Percentiles rank a stretch among this genome's conserved stretches.
These are phyloP conservation scores for Alternaria gansuensis DNA, from an alignment of 2,329 filamentous ascomycete genomes.

Conservation along the genomic window DNA sequence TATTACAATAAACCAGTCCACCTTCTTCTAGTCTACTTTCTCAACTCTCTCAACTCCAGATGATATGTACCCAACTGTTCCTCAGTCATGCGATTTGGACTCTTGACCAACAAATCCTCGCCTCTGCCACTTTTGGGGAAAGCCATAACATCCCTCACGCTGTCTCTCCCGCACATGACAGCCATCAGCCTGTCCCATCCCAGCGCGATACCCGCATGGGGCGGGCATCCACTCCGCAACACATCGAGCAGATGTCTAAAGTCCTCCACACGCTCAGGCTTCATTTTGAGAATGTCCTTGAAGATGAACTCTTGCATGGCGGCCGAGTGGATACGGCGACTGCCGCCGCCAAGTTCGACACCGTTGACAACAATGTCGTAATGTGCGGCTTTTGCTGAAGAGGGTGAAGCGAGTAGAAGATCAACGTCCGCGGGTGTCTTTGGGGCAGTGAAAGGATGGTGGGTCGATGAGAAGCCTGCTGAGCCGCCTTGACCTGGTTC, in stretches of 20 bases:
- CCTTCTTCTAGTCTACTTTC: neutral
- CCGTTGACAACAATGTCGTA: conserved; percentile 98
- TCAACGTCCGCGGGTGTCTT: conserved; percentile 76
- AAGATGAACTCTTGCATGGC: conserved; percentile 86
- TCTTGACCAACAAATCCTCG: conserved; percentile 83
- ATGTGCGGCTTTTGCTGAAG: conserved; percentile 80
- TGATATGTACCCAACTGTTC: conserved; percentile 69
- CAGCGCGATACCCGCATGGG: conserved; percentile 91
- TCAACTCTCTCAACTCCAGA: conserved; percentile 48
- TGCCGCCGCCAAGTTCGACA: conserved; percentile 91
- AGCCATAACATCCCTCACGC: conserved; percentile 91
- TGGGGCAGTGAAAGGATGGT: conserved; percentile 96
- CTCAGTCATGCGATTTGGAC: conserved; percentile 73
- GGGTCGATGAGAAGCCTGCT: conserved; percentile 83
- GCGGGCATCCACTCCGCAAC: conserved; percentile 85
- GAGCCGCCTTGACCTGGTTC: conserved; percentile 82
- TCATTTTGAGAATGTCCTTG: conserved; percentile 82
- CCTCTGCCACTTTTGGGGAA: conserved; percentile 95
- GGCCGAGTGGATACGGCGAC: conserved; percentile 87
- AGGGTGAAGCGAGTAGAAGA: conserved; percentile 74
- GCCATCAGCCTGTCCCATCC: conserved; percentile 90
- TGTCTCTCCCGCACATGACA: conserved; percentile 77
- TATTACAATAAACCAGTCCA: neutral
- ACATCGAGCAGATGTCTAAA: conserved; percentile 88
- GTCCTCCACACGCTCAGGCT: conserved; percentile 73